Conservation (phyloP, 257 asterid species). For the Forsythia viridissima region DNA sequence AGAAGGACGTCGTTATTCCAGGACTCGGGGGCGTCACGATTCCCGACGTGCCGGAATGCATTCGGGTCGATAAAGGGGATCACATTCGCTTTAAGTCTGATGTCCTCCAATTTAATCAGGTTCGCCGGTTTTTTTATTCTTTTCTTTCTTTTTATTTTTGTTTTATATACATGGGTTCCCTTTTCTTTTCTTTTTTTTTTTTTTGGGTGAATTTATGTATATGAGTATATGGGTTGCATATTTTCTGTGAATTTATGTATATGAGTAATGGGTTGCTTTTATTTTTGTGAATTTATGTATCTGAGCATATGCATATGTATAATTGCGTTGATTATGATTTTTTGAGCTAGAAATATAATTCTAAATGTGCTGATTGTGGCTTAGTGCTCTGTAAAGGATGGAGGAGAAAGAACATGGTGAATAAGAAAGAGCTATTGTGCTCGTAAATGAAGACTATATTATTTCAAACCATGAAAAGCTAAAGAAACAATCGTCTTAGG, state of each 20-base stretch:
- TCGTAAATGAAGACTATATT: too few species aligned
- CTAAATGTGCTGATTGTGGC: neutral
- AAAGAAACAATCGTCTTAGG: neutral
- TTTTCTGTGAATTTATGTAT: neutral
- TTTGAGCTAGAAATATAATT: neutral
- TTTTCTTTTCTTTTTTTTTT: neutral
- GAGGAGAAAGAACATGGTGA: too few species aligned
- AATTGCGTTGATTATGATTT: neutral
- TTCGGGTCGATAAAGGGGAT: slow-evolving; percentile 87
- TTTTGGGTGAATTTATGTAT: neutral
- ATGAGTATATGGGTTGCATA: neutral
- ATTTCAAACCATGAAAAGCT: neutral
- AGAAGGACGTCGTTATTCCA: slow-evolving; percentile 72
- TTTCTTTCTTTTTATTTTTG: neutral
- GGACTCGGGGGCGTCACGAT: slow-evolving; percentile 57
- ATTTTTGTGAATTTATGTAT: neutral
- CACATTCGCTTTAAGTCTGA: slow-evolving; percentile 91
- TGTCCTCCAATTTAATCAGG: slow-evolving; percentile 94
- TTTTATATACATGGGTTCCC: neutral
- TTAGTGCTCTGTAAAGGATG: too few species aligned
- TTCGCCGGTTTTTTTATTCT: neutral
- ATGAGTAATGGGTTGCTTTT: neutral
- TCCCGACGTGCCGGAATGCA: slow-evolving; percentile 72
- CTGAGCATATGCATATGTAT: neutral
- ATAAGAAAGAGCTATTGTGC: too few species aligned